Evolutionary conservation across 495 filamentous ascomycete genomes (phyloP), one percentile per base, ranked within the genome.

Genomic region (Aspergillus egyptiacus): DNA sequence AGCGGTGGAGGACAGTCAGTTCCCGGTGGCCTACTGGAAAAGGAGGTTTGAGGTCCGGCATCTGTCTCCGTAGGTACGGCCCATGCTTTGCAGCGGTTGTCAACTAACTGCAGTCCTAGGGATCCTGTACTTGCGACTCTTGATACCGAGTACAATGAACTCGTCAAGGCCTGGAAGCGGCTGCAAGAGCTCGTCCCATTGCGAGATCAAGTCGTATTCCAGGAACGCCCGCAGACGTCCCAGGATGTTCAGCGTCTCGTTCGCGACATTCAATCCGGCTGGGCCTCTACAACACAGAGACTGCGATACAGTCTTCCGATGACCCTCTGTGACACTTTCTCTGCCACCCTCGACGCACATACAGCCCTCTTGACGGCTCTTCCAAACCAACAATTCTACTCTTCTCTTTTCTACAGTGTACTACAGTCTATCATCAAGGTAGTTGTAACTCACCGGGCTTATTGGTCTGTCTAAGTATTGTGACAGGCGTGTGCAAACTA

Each of bases 401-500:
- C 59, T 24, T 70, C 72, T 17, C 59, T 75, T 3, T 71, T 78
- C 23, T 72, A 69, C 43, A 68, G 71, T 3, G 66, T 65, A 1
- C 56, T 78, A 11, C 69, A 76, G 42, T 70, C 68, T 6, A 56
- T 74, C 18, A 64, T 77, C 27, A 73, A 72, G 59, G 73, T 76
- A 50, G 32, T 56, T 34, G 17, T 35, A 7, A 15, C 27, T 24
- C 17, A 22, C 20, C 7, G 11, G 9, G 6, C 11, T 22, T n/a
- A n/a, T n/a, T n/a, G n/a, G n/a, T n/a, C n/a, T n/a, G 6, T 24
- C 14, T 37, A 57, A 31, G 10, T 8, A 2, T 23, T 19, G 17
- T 25, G 6, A 22, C 31, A 77, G 75, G 74, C 74, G 11, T 66
- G 70, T 5, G 64, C 65, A 8, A 66, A 69, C 38, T 73, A 75